phyloP scores from a whole-genome alignment of 2,329 filamentous ascomycete genomes.

The Clarireedia sp. region DNA sequence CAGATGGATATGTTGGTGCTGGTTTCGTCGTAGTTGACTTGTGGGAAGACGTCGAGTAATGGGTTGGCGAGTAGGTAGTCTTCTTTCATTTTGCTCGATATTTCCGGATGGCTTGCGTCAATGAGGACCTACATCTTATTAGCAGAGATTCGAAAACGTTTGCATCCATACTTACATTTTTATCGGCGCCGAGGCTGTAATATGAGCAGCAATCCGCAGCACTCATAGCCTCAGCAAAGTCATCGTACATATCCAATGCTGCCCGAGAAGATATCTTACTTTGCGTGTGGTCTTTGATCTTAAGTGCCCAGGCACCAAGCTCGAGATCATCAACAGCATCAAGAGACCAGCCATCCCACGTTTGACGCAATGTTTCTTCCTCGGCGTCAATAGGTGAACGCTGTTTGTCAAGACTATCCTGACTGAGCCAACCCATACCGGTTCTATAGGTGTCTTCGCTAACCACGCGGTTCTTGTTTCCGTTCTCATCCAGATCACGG shows the following conservation, averaged over 20 bases:
- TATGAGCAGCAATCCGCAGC: conserved; percentile 50
- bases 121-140: conserved; percentile 18
- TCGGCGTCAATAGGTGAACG: conserved; percentile 39
- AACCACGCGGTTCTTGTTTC: conserved; percentile 65
- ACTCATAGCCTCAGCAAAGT: conserved; percentile 54
- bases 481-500: conserved; percentile 57
- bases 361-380: conserved; percentile 56
- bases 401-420: conserved; percentile 44
- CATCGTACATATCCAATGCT: conserved; percentile 43
- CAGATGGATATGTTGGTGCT: conserved; percentile 23
- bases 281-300: conserved; percentile 16
- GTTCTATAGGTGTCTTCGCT: conserved; percentile 70
- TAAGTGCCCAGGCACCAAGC: conserved; percentile 33
- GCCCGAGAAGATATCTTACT: conserved; percentile 22
- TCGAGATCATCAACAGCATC: conserved; percentile 46
- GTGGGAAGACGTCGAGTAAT: conserved; percentile 43
- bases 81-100: conserved; percentile 40
- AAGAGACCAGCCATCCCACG: conserved; percentile 60
- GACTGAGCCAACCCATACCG: conserved; percentile 71
- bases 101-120: conserved; percentile 20
- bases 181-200: conserved; percentile 19
- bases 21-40: conserved; percentile 14
- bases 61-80: conserved; percentile 47
- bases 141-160: conserved; percentile 3
- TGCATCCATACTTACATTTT: conserved; percentile 17